These are phyloP conservation scores for Hippophae tibetana DNA, from an alignment of 306 rosid species.

Conservation along the genomic window DNA sequence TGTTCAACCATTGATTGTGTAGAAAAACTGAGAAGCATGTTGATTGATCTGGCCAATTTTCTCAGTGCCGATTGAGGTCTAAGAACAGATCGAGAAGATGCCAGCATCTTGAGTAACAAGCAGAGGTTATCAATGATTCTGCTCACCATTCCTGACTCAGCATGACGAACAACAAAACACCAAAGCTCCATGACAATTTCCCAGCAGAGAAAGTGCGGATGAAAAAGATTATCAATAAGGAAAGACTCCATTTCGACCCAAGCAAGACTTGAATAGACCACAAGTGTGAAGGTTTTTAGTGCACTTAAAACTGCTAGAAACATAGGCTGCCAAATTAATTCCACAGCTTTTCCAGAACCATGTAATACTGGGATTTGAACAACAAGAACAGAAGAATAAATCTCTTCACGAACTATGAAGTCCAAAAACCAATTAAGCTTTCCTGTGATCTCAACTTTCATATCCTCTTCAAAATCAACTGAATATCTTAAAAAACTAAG, in stretches of 20 bases:
- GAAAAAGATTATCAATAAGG: constrained; percentile 70
- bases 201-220: constrained; percentile 88
- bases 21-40: constrained; percentile 49
- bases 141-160: constrained; percentile 45
- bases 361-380: constrained; percentile 47
- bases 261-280: constrained; percentile 52
- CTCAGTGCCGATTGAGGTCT: constrained; percentile 48
- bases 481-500: constrained; percentile 55
- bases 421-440: constrained; percentile 67
- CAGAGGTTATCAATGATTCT: constrained; percentile 40
- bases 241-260: constrained; percentile 63
- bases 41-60: constrained; percentile 68
- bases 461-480: constrained; percentile 35
- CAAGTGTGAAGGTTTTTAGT: constrained; percentile 63
- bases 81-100: constrained; percentile 52
- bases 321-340: constrained; percentile 56
- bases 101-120: constrained; percentile 55
- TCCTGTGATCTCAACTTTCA: constrained; percentile 36
- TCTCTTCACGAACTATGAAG: constrained; percentile 51
- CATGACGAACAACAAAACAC: constrained; percentile 72
- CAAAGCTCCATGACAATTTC: constrained; percentile 87
- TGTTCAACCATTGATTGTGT: constrained; percentile 44
- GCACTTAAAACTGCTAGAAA: constrained; percentile 56
- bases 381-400: constrained; percentile 58
- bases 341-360: constrained; percentile 45